Conservation (phyloP, 768 basidiomycete species). For the Suillus sp. region DNA sequence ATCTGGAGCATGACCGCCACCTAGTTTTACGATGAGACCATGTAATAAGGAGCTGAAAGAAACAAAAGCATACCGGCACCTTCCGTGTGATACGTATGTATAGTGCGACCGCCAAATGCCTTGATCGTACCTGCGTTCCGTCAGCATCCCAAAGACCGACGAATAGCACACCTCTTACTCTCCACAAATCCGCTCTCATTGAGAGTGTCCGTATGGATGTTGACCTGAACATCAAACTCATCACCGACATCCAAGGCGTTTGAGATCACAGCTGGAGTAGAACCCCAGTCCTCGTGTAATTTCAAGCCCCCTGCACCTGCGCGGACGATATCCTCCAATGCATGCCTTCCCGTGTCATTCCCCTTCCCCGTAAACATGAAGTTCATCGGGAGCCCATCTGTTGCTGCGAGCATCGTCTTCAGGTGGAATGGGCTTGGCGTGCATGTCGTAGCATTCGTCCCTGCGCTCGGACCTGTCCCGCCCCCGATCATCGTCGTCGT, state of each 20-base stretch:
- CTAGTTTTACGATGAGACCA: conserved; percentile 34
- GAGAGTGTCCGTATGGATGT: conserved; percentile 96
- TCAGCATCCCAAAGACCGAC: conserved; percentile 13
- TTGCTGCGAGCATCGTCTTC: conserved; percentile 87
- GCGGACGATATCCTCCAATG: conserved; percentile 77
- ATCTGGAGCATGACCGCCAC: conserved; percentile 96
- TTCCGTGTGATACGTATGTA: conserved; percentile 97
- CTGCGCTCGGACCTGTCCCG: conserved; percentile 91
- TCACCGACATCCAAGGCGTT: conserved; percentile 82
- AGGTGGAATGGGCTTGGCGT: conserved; percentile 91
- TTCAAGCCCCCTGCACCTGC: conserved; percentile 92
- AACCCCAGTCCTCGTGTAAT: conserved; percentile 97
- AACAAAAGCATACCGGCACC: conserved; percentile 68
- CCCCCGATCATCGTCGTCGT: conserved; percentile 96
- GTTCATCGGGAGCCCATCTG: conserved; percentile 88
- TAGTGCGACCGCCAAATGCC: conserved; percentile 88
- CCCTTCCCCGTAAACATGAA: conserved; percentile 97
- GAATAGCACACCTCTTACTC: conserved; percentile 48
- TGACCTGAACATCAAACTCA: conserved; percentile 93
- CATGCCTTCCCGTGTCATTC: conserved; percentile 78
- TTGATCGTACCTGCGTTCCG: conserved; percentile 69
- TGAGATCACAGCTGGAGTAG: conserved; percentile 80
- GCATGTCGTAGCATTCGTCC: conserved; percentile 89
- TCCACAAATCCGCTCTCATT: conserved; percentile 99
- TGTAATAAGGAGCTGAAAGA: background rate